phyloP scores from a whole-genome alignment of 176 grass and related monocot species.

The Microstegium vimineum region DNA sequence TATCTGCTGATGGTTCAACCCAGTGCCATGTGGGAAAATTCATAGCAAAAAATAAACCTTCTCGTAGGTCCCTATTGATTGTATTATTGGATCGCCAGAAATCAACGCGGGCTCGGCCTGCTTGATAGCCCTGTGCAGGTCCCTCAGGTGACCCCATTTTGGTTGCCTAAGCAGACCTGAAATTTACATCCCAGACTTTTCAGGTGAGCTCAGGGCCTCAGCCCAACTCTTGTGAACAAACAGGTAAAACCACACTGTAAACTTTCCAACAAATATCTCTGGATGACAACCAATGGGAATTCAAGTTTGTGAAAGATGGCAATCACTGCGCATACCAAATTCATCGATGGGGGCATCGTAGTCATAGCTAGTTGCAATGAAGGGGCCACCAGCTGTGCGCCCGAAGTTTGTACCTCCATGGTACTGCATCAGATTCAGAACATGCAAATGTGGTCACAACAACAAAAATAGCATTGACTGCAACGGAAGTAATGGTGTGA shows the following conservation, averaged over 20 bases:
- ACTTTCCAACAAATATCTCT: not conserved
- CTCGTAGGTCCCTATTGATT: constrained; percentile 59
- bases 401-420: constrained; percentile 98
- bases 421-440: constrained; percentile 52
- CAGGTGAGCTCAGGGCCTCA: not conserved
- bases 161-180: constrained; percentile 80
- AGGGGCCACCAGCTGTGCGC: constrained; percentile 81
- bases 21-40: not conserved
- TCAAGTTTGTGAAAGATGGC: constrained; percentile 20
- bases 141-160: constrained; percentile 94
- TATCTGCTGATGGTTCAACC: not conserved
- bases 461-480: constrained; percentile 39
- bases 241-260: not conserved
- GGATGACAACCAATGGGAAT: not conserved
- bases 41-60: constrained; percentile 44
- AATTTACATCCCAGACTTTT: not conserved
- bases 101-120: constrained; percentile 55
- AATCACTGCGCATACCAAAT: constrained; percentile 60
- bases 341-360: constrained; percentile 95
- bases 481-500: constrained; percentile 7
- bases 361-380: constrained; percentile 91
- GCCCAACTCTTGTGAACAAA: not conserved
- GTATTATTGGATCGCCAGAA: constrained; percentile 54
- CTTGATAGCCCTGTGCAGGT: constrained; percentile 94
- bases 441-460: constrained; percentile 39